A percentile compares a stretch with the other conserved stretches of the same genome.
Evolutionary conservation across 345 rosid species (phyloP).

Genomic region (Balakata baccata): DNA sequence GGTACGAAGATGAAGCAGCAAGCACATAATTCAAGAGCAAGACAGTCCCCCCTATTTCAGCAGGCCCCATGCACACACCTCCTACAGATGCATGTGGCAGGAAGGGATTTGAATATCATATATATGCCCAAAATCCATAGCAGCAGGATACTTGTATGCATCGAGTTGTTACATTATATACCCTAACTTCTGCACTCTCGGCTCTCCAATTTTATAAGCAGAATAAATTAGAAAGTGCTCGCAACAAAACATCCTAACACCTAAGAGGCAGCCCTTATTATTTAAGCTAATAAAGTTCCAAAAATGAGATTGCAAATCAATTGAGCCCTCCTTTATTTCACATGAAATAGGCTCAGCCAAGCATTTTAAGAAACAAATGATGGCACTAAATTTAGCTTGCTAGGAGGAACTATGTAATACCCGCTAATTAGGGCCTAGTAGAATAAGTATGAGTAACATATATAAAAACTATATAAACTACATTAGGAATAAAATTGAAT

Average conservation of each 20-base stretch:
- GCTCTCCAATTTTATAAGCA: not conserved
- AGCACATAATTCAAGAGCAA: no score
- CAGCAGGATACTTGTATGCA: not conserved
- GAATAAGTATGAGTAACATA: no score
- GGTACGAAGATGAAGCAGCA: not conserved
- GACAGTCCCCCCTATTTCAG: no score
- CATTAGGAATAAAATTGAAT: no score
- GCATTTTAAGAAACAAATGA: not conserved
- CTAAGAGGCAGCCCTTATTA: not conserved
- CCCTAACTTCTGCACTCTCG: not conserved
- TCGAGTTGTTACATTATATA: not conserved
- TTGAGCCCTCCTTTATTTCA: not conserved
- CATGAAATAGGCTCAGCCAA: not conserved
- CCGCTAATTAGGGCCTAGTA: no score
- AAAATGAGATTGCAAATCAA: not conserved
- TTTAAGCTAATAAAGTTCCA: not conserved
- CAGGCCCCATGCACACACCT: not conserved
- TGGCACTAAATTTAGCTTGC: no score
- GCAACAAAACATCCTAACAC: not conserved
- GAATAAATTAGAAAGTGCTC: not conserved
- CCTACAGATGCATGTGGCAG: not conserved
- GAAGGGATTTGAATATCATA: not conserved
- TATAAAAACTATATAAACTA: no score
- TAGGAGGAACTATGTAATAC: no score
- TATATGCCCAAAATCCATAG: no score